Base-by-base conservation (phyloP, 805 yeast species). In the Lipomyces sp. region DNA sequence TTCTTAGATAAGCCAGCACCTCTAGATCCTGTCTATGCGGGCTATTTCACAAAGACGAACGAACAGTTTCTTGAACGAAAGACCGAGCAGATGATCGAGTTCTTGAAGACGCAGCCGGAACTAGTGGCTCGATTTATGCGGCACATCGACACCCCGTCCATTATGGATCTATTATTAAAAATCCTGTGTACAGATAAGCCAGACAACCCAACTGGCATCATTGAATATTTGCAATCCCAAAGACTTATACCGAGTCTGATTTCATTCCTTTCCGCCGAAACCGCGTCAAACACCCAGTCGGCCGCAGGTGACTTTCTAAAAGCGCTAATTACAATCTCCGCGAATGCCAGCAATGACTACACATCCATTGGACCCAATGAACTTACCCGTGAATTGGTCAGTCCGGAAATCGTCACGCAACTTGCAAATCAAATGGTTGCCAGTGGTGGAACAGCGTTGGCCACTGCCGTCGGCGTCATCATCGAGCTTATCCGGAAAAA, bases 351-450 rank as follows among this genome's bases (percentile, higher is more conserved):
- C 66, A 90, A 92, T 56, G 92, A 92, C 65, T 93, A 90, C 69
- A 90, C 97, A 1, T 90, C 96, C 8, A 90, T 95, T 63, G 99
- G 99, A 1, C 98, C 99, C 1, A 95, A 95, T 75, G 97, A 92
- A 75, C 82, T 95, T 50, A 92, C 97, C 2, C 84, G 99, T 70
- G 94, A 94, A 77, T 82, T 95, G 39, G 98, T 93, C 13, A 88
- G 96, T 18, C 87, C 87, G 53, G 82, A 84, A 51, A 85, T 90
- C 67, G 84, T 92, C 72, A 81, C 84, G 66, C 83, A 84, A 67
- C 81, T 95, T 71, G 90, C 93, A 33, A 78, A 86, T 24, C 86
- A 90, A 69, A 95, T 95, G 90, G 83, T 94, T 63, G 91, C 92
- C 63, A 69, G 74, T 53, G 82, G 82, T 32, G 96, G 97, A 57